These are phyloP conservation scores for Saururus chinensis DNA, from an alignment of 164 flowering plant genomes.

Conservation along the genomic window DNA sequence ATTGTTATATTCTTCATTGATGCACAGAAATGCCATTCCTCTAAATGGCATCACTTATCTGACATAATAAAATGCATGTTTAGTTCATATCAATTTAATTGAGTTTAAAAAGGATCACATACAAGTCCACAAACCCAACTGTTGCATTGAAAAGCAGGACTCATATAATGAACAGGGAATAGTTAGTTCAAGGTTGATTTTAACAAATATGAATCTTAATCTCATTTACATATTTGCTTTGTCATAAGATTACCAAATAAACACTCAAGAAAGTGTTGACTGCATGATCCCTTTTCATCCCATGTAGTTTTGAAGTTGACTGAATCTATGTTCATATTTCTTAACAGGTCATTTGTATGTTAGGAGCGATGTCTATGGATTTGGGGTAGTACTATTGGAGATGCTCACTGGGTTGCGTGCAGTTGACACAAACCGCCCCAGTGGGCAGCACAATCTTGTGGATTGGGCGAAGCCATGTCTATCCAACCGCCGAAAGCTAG, in stretches of 20 bases:
- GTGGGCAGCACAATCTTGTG: conserved; percentile 42
- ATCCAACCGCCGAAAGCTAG: conserved; percentile 35
- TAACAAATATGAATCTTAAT: neutral
- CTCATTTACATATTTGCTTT: neutral
- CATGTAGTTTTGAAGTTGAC: neutral
- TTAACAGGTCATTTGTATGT: conserved; percentile 74
- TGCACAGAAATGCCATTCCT: no score
- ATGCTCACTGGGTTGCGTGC: conserved; percentile 65
- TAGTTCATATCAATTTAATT: no score
- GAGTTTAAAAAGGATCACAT: no score
- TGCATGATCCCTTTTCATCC: neutral
- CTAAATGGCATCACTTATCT: no score
- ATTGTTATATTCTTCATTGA: no score
- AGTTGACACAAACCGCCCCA: conserved; percentile 59
- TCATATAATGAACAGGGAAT: no score
- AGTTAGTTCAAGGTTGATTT: no score
- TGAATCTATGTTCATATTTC: neutral
- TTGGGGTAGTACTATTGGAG: conserved; percentile 80
- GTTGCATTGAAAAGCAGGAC: no score
- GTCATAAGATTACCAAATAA: no score
- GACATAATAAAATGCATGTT: no score
- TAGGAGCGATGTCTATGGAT: conserved; percentile 84
- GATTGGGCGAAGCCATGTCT: conserved; percentile 72
- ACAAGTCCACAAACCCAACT: no score
- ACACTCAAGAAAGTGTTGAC: neutral